A percentile compares a stretch with the other conserved stretches of the same genome.
These are phyloP conservation scores for Geum urbanum DNA, from an alignment of 306 rosid species.

Conservation along the genomic window DNA sequence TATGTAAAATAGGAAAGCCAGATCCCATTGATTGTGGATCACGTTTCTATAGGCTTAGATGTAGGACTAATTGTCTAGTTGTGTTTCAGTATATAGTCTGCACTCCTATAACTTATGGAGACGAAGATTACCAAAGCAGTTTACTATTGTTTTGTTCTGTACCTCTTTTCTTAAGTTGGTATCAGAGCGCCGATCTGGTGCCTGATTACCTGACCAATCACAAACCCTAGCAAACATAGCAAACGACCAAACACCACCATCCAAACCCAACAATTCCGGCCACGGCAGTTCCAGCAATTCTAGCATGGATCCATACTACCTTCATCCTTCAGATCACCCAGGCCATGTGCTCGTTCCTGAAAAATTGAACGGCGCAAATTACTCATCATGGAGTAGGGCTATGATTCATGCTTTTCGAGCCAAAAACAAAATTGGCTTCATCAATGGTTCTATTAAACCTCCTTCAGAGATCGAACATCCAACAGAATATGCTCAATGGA, in stretches of 20 bases:
- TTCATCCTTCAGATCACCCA: slow-evolving; percentile 19
- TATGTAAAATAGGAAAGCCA: too few species aligned
- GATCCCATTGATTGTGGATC: too few species aligned
- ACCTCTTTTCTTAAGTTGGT: too few species aligned
- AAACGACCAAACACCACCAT: not conserved
- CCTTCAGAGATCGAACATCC: not conserved
- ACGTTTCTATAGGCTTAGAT: too few species aligned
- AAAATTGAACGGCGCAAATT: slow-evolving; percentile 16
- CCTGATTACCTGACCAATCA: too few species aligned
- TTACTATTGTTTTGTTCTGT: too few species aligned
- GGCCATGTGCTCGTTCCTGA: not conserved
- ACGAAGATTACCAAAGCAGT: too few species aligned
- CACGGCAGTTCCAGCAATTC: not conserved
- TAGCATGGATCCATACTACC: slow-evolving; percentile 7
- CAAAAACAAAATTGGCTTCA: slow-evolving; percentile 24
- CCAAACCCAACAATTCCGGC: not conserved
- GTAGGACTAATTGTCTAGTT: too few species aligned
- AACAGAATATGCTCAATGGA: not conserved
- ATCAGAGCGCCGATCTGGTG: too few species aligned
- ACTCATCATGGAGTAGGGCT: slow-evolving; percentile 20
- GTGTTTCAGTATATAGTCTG: not conserved
- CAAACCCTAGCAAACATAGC: too few species aligned
- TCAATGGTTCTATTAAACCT: slow-evolving; percentile 12
- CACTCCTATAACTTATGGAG: too few species aligned
- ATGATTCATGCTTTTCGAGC: slow-evolving; percentile 20